Base-by-base conservation (phyloP, 2,329 filamentous ascomycete genomes). In the Cladosporium sp. region DNA sequence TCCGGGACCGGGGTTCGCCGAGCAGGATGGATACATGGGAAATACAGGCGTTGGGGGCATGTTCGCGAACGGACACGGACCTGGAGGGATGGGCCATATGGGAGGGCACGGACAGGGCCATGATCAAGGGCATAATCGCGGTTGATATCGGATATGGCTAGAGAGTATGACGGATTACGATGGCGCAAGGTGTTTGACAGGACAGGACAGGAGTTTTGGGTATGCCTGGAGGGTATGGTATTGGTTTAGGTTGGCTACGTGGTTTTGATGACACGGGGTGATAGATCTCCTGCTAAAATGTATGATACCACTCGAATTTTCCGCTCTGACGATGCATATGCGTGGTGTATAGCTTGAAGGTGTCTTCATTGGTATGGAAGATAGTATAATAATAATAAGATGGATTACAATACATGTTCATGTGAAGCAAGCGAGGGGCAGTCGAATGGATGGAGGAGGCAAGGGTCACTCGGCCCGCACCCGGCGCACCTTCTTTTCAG, bases 1-100 rank as follows among this genome's bases (percentile, higher is more conserved):
- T 10, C 72, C 72, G 5, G 73, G 73, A 11, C 68, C 70, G 11
- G 66, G 65, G 65, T 69, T 68, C 55, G 67, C 33, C 7, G 64
- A 62, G 5, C 57, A 66, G 31, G 63, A 65, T 16, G 55, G 55
- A 3, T 65, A 53, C 23, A 10, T 65, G 1, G 55, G 55, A 10
- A 56, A 65, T 11, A 40, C 33, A 10, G 44, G 55, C 29, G 63
- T 59, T 26, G 53, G 44, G 16, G 55, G 63, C 21, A 60, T 59
- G 55, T 59, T 53, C 29, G 46, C 37, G 4, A n/a, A 53, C 26
- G 44, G 31, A 8, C 63, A 60, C 11, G 55, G 56, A 29, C 5
- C 11, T 16, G 37, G 46, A 6, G 50, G 50, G 1, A n/a, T 35
- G 55, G 50, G 50, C 2, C 33, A 18, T 18, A 52, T 44, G 26